phyloP scores from a whole-genome alignment of 73 alveolate genomes.

The Paramecium bursaria region DNA sequence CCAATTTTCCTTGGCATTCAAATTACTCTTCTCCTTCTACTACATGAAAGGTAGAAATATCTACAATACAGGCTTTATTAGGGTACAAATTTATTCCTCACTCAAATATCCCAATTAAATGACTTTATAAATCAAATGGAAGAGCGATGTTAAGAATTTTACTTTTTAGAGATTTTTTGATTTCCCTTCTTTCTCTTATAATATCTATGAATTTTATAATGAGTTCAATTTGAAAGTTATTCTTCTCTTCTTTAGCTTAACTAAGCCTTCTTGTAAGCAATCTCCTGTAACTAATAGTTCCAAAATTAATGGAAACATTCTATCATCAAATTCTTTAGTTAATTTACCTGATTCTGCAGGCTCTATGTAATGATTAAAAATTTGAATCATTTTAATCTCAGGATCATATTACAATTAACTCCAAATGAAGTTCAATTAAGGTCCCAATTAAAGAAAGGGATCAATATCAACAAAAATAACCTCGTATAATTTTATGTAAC shows the following conservation, averaged over 20 bases:
- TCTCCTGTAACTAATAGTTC: constrained; percentile 5
- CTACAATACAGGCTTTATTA: constrained; percentile 33
- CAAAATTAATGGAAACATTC: neutral
- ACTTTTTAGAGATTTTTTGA: neutral
- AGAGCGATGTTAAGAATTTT: constrained; percentile 33
- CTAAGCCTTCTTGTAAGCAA: constrained; percentile 27
- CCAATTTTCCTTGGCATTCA: constrained; percentile 50
- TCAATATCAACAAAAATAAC: constrained; percentile 35
- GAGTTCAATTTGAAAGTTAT: constrained; percentile 12
- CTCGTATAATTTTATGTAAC: constrained; percentile 48
- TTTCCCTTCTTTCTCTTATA: constrained; percentile 40
- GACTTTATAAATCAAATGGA: constrained; percentile 13
- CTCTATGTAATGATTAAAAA: constrained; percentile 50
- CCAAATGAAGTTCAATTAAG: constrained; percentile 22
- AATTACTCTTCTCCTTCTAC: neutral
- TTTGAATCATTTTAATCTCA: constrained; percentile 13
- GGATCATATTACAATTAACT: neutral
- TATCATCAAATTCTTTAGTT: constrained; percentile 51
- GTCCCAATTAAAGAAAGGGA: constrained; percentile 19
- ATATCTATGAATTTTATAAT: neutral
- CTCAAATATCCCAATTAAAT: constrained; percentile 35
- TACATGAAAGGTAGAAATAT: constrained; percentile 40
- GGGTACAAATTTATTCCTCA: constrained; percentile 13
- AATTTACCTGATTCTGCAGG: constrained; percentile 51
- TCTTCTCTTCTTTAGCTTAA: constrained; percentile 22